Evolutionary conservation across 768 basidiomycete genomes (phyloP).

Genomic region (Suillus luteus): DNA sequence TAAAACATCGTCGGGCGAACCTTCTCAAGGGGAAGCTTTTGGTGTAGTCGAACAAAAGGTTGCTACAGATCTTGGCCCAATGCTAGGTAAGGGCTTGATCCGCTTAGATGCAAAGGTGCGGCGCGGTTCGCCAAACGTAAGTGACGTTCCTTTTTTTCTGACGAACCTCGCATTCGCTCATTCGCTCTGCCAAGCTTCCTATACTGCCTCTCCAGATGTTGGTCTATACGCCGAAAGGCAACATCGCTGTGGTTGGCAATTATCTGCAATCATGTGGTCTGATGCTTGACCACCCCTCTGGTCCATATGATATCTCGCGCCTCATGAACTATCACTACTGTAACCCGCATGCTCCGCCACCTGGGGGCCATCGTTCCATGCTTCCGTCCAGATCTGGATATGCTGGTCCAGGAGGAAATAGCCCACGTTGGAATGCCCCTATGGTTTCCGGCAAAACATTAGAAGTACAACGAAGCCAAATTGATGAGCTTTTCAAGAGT

Average conservation of each 20-base stretch:
- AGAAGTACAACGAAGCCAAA: conserved; percentile 89
- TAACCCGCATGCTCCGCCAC: conserved; percentile 88
- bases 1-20: conserved; percentile 54
- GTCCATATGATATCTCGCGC: conserved; percentile 62
- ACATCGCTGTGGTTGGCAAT: conserved; percentile 80
- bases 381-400: conserved; percentile 45
- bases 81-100: conserved; percentile 84
- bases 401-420: conserved; percentile 39
- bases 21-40: conserved; percentile 64
- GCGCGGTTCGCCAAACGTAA: conserved; percentile 62
- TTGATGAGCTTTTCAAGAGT: conserved; percentile 92
- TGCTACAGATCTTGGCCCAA: conserved; percentile 74
- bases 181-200: conserved; percentile 54
- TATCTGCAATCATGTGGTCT: conserved; percentile 69
- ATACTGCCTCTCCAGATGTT: conserved; percentile 84
- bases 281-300: conserved; percentile 78
- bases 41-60: conserved; percentile 87
- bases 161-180: conserved; percentile 22
- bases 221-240: conserved; percentile 92
- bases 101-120: conserved; percentile 77
- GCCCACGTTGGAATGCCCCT: conserved; percentile 57
- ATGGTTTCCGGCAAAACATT: conserved; percentile 71
- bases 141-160: conserved; percentile 16
- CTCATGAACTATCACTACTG: conserved; percentile 69
- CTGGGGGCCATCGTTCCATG: conserved; percentile 57